Percentiles rank a stretch among this genome's conserved stretches.
Evolutionary conservation across 169 alveolate genomes (phyloP).

Genomic region (Perkinsus chesapeaki): DNA sequence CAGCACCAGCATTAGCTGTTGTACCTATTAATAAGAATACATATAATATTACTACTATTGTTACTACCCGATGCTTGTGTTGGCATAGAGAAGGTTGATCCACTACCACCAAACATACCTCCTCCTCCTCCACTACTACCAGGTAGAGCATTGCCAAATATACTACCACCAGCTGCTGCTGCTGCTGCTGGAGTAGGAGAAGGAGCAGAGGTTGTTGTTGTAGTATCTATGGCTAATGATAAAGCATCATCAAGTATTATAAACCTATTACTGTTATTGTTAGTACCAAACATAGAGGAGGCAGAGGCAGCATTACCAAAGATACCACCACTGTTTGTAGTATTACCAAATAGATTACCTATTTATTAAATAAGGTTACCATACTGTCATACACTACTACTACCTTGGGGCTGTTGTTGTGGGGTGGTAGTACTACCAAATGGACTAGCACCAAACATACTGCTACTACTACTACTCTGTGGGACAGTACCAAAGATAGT

Average conservation of each 20-base stretch:
- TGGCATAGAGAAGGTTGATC: neutral
- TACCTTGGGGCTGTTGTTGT: neutral
- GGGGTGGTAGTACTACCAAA: neutral
- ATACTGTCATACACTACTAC: neutral
- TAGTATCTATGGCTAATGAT: neutral
- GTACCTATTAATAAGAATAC: neutral
- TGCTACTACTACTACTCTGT: neutral
- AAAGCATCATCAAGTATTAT: neutral
- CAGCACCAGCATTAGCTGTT: too few relatives aligned
- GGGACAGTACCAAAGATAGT: neutral
- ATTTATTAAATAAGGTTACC: neutral
- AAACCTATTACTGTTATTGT: neutral
- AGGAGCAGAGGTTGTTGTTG: neutral
- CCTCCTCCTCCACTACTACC: neutral
- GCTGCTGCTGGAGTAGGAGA: neutral
- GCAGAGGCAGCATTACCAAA: too few relatives aligned
- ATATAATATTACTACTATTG: neutral
- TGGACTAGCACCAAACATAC: neutral
- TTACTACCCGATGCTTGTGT: neutral
- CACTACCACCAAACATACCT: neutral
- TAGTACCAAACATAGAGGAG: too few relatives aligned
- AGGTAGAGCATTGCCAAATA: neutral
- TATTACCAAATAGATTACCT: neutral
- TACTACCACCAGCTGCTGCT: neutral
- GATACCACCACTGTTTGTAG: neutral